These are phyloP conservation scores for Ramaria sp. DNA, from an alignment of 768 basidiomycete species.

Conservation along the genomic window DNA sequence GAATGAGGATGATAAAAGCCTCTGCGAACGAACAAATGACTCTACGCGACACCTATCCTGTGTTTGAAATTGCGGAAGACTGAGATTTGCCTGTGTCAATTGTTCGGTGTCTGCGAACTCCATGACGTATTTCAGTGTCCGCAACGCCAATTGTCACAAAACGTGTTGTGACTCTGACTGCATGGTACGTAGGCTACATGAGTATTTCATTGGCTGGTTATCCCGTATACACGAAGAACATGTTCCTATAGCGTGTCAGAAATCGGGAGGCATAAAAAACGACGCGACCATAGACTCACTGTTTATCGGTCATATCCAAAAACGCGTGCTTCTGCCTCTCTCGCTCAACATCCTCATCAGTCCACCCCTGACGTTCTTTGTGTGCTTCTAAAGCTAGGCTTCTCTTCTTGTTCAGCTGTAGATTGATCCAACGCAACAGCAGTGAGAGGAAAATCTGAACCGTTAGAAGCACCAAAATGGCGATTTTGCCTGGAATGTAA, in stretches of 20 bases:
- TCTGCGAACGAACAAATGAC: neutral
- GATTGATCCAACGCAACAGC: constrained; percentile 15
- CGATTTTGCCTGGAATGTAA: constrained; percentile 25
- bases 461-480: constrained; percentile 21
- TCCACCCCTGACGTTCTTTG: constrained; percentile 16
- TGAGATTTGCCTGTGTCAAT: neutral
- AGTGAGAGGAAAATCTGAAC: constrained; percentile 17
- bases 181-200: neutral
- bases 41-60: neutral
- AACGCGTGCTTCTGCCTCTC: constrained; percentile 20
- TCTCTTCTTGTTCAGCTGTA: constrained; percentile 16
- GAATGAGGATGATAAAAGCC: neutral
- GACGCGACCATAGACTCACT: constrained; percentile 10
- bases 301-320: constrained; percentile 19
- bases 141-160: too few relatives aligned
- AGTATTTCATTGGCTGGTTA: neutral
- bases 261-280: neutral
- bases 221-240: constrained; percentile 7
- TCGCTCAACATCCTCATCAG: constrained; percentile 14
- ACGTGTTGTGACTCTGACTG: too few relatives aligned
- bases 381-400: constrained; percentile 11
- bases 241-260: constrained; percentile 2
- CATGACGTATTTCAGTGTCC: neutral
- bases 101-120: neutral
- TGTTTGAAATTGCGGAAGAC: neutral